phyloP scores from a whole-genome alignment of 2,329 filamentous ascomycete genomes.

The Exserohilum rostratum region DNA sequence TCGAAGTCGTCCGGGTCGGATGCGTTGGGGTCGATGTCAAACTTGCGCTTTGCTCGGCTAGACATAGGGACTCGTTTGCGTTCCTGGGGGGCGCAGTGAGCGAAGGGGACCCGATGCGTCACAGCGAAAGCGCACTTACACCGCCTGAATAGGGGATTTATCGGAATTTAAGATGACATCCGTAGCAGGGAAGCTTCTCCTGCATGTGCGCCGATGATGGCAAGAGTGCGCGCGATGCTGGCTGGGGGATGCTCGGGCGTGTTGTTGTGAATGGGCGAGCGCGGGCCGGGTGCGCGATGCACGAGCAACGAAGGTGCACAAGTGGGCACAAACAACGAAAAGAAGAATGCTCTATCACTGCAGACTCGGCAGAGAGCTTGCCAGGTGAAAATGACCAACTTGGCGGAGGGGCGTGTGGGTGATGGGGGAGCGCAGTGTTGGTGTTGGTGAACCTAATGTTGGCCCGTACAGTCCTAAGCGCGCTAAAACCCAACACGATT shows the following conservation, averaged over 20 bases:
- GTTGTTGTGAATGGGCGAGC: constrained; percentile 29
- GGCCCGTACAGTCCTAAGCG: constrained; percentile 21
- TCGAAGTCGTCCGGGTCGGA: constrained; percentile 49
- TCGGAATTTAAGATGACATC: constrained; percentile 29
- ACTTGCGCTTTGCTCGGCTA: constrained; percentile 49
- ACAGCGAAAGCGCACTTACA: constrained; percentile 30
- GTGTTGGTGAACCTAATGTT: constrained; percentile 18
- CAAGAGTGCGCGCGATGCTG: constrained; percentile 26
- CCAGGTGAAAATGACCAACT: constrained; percentile 19
- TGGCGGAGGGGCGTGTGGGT: constrained; percentile 27
- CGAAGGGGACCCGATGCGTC: constrained; percentile 16
- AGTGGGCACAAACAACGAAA: constrained; percentile 9
- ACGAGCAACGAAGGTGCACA: constrained; percentile 11
- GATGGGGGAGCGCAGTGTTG: constrained; percentile 25
- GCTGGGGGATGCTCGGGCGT: constrained; percentile 21
- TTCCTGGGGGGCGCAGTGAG: constrained; percentile 26
- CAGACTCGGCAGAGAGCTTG: constrained; percentile 19
- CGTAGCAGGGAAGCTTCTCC: constrained; percentile 23
- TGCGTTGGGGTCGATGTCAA: constrained; percentile 48
- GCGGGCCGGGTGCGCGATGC: constrained; percentile 25
- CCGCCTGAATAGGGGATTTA: constrained; percentile 22
- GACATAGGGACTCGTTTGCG: constrained; percentile 40
- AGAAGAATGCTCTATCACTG: constrained; percentile 15
- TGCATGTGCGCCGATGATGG: constrained; percentile 30
- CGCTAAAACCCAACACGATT: constrained; percentile 18